Conservation (phyloP, 257 asterid species). For the Lycium barbarum region DNA sequence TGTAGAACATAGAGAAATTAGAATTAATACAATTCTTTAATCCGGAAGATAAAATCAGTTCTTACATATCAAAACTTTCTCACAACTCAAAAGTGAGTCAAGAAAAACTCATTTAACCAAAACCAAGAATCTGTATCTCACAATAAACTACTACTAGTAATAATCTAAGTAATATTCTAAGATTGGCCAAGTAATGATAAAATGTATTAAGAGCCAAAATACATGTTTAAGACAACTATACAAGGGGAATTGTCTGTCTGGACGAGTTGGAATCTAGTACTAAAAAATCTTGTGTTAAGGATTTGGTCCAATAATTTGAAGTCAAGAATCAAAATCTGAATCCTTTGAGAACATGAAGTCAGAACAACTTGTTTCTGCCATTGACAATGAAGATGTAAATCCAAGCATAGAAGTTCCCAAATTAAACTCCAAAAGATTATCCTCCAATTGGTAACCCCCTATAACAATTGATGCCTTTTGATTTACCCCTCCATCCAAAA, state of each 20-base stretch:
- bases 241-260: not conserved
- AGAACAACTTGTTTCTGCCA: slow-evolving; percentile 55
- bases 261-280: not conserved
- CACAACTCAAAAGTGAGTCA: slow-evolving; percentile 12
- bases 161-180: not conserved
- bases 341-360: slow-evolving; percentile 37
- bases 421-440: slow-evolving; percentile 67
- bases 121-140: not conserved
- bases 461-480: slow-evolving; percentile 61
- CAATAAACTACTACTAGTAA: not conserved
- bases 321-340: slow-evolving; percentile 22
- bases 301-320: not conserved
- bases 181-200: not conserved
- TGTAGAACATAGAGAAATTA: not conserved
- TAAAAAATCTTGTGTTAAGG: slow-evolving; percentile 8
- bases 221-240: slow-evolving; percentile 22
- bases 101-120: not conserved
- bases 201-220: not conserved
- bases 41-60: not conserved
- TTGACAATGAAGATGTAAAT: slow-evolving; percentile 52
- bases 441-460: slow-evolving; percentile 84
- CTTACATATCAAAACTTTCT: not conserved
- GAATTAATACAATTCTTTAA: not conserved
- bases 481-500: slow-evolving; percentile 77
- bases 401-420: slow-evolving; percentile 84